Percentiles rank a stretch among this genome's conserved stretches.
These are phyloP conservation scores for Leccinum fallax DNA, from an alignment of 1,284 basidiomycete genomes.

Conservation along the genomic window DNA sequence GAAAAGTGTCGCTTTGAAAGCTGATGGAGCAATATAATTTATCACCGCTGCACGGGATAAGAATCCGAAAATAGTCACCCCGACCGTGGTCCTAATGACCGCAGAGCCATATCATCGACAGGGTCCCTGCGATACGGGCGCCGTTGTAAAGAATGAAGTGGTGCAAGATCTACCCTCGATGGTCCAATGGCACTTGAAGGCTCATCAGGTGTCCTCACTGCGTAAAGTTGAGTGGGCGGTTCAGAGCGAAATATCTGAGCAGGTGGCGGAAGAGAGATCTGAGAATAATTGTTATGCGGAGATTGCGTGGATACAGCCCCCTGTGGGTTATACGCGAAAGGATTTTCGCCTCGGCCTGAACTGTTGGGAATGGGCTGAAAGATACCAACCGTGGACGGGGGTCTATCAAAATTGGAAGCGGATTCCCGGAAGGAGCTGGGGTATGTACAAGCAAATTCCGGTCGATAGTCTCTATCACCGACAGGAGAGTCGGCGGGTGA, in stretches of 20 bases:
- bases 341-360: conserved; percentile 9
- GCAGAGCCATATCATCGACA: conserved; percentile 62
- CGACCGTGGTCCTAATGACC: conserved; percentile 46
- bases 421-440: conserved; percentile 22
- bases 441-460: conserved; percentile 21
- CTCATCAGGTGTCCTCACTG: conserved; percentile 30
- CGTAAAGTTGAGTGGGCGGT: conserved; percentile 34
- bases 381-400: conserved; percentile 18
- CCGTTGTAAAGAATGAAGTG: conserved; percentile 55
- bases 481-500: conserved; percentile 9
- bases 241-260: conserved; percentile 35
- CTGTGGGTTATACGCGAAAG: conserved; percentile 15
- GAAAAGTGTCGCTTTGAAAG: conserved; percentile 15
- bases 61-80: conserved; percentile 37
- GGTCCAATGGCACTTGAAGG: conserved; percentile 32
- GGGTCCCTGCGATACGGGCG: conserved; percentile 63
- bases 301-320: conserved; percentile 5
- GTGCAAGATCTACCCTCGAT: conserved; percentile 50
- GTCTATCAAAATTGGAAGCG: conserved; percentile 19
- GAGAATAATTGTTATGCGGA: conserved; percentile 20
- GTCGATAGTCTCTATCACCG: conserved; percentile 20
- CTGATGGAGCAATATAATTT: conserved; percentile 23
- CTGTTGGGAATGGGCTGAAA: conserved; percentile 16
- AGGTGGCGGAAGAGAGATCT: conserved; percentile 36
- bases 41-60: conserved; percentile 26